phyloP scores from a whole-genome alignment of 2,329 filamentous ascomycete species.

The Sordariomycetes sp. region DNA sequence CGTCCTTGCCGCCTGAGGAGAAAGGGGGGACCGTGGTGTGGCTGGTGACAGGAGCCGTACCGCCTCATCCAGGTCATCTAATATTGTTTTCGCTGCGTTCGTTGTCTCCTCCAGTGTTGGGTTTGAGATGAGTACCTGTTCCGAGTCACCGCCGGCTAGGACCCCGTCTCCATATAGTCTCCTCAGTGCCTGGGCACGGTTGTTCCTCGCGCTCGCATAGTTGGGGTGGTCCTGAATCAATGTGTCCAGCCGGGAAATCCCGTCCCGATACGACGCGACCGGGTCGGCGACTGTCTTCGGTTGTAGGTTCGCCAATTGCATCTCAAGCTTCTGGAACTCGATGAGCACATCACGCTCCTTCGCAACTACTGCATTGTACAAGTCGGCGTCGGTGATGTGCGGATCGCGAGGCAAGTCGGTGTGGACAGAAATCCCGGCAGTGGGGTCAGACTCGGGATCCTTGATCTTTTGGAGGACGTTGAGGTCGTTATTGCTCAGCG shows the following conservation, averaged over 20 bases:
- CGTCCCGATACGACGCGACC: slow-evolving; percentile 29
- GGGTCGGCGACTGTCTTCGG: slow-evolving; percentile 22
- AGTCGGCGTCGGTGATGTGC: slow-evolving; percentile 32
- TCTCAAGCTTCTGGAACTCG: slow-evolving; percentile 40
- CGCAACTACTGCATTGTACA: slow-evolving; percentile 36
- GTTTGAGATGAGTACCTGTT: slow-evolving; percentile 24
- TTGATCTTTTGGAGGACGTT: slow-evolving; percentile 54
- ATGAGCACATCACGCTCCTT: slow-evolving; percentile 40
- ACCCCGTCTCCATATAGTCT: slow-evolving; percentile 49
- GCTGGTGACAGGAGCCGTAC: slow-evolving; percentile 45
- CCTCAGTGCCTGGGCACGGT: slow-evolving; percentile 55
- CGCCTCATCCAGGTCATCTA: slow-evolving; percentile 42
- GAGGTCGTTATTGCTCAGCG: slow-evolving; percentile 44
- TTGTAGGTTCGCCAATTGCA: slow-evolving; percentile 30
- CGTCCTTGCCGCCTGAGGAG: slow-evolving; percentile 49
- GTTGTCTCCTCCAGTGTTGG: slow-evolving; percentile 22
- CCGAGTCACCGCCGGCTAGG: slow-evolving; percentile 20
- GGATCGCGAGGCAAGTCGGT: slow-evolving; percentile 41
- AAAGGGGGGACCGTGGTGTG: slow-evolving; percentile 37
- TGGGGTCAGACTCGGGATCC: slow-evolving; percentile 50
- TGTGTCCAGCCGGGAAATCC: slow-evolving; percentile 33
- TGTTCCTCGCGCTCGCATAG: slow-evolving; percentile 64
- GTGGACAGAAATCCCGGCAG: slow-evolving; percentile 39
- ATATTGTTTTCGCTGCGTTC: slow-evolving; percentile 22
- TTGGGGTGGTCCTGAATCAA: slow-evolving; percentile 44